These are phyloP conservation scores for Didymella sp. DNA, from an alignment of 2,329 filamentous ascomycete genomes.

Conservation along the genomic window DNA sequence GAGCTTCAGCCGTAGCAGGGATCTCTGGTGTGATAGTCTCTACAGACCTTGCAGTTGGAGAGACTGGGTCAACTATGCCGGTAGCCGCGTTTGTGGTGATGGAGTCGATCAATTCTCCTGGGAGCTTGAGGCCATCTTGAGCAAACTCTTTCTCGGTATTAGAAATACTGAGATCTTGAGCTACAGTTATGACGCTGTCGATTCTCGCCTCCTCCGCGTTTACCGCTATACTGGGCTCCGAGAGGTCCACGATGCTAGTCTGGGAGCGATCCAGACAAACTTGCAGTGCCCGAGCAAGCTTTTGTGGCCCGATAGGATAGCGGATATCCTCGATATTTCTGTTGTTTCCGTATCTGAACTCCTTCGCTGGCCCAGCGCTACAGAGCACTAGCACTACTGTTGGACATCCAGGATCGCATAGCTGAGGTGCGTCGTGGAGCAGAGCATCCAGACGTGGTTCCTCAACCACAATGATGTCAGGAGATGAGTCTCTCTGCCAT, in stretches of 20 bases:
- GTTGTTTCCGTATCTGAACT: slow-evolving; percentile 1
- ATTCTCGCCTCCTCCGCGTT: background rate
- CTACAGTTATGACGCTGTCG: background rate
- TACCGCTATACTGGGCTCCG: background rate
- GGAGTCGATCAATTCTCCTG: background rate
- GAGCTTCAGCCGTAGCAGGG: background rate
- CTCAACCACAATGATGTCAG: slow-evolving; percentile 11
- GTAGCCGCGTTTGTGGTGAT: background rate
- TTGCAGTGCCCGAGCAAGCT: slow-evolving; percentile 47
- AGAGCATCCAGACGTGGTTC: slow-evolving; percentile 3
- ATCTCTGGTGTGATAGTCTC: background rate
- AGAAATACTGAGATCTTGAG: background rate
- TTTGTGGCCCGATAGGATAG: slow-evolving; percentile 50
- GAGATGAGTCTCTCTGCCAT: background rate
- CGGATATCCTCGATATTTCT: slow-evolving; percentile 46
- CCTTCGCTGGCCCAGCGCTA: background rate
- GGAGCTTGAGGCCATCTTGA: background rate
- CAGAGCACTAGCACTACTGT: slow-evolving; percentile 12
- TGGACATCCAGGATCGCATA: background rate
- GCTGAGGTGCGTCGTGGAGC: background rate
- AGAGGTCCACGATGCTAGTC: background rate
- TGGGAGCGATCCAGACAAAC: slow-evolving; percentile 33
- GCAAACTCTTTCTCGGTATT: background rate
- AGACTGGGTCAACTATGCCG: background rate
- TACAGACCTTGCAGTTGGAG: background rate